Base-by-base conservation (phyloP, 805 yeast genomes). In the Teunomyces aglyptinius region DNA sequence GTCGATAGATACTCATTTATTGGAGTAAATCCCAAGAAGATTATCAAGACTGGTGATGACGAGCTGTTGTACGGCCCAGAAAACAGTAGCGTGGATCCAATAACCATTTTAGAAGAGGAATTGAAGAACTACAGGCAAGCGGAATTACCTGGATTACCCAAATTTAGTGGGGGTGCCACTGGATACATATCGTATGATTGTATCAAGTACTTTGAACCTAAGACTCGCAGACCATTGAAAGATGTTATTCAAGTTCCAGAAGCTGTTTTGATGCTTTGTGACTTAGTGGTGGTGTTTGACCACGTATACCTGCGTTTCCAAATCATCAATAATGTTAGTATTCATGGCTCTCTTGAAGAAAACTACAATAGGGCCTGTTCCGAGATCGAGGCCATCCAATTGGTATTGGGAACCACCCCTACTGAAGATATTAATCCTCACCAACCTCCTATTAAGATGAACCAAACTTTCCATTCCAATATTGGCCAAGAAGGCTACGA, bases 171-270 rank as follows among this genome's bases (percentile, higher is more conserved):
- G 48, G 99, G 99, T 52, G 98, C 98, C 5, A 78, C 92, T 45
- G 99, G 99, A 1, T 94, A 90, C 63, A 83, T 94, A 38, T 89
- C 97, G 1, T 94, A 94, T 60, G 99, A 94, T 66, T 94, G 99
- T 73, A 86, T 94, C 60, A 87, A 89, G 63, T 94, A 94, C 67
- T 94, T 94, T 56, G 99, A 94, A 70, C 99, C 99, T 49, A 84
- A 77, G 56, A 92, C 98, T 1, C 78, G 77, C 49, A 80, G 88
- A 53, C 76, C 76, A 3, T 73, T 91, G 55, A 81, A 85, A 55
- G 98, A 94, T 64, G 83, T 85, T 1, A 71, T 94, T 56, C 67
- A 86, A 50, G 77, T 94, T 8, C 99, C 99, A 0, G 99, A 94
- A 68, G 86, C 97, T 2, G 84, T 85, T 5, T 70, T 94, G 65